Evolutionary conservation across 176 grass and related monocot genomes (phyloP), one percentile per base, ranked within the genome.

Genomic region (Oryza officinalis): DNA sequence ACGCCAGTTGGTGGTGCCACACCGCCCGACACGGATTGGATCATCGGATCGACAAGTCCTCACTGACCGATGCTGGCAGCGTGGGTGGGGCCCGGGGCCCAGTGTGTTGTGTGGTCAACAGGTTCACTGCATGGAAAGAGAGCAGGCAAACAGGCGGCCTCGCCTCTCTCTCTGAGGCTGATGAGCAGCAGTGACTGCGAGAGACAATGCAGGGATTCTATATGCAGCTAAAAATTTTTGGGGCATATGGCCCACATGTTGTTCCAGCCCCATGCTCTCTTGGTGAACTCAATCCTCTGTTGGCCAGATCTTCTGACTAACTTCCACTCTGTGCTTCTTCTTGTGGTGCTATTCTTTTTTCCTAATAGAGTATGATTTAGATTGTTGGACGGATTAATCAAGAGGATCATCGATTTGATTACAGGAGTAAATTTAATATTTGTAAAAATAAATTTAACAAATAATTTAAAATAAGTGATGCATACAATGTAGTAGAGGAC

Each of bases 1-100:
- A 0, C 4, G 64, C 82, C 77, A 81, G 73, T 61, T 20, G 83
- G 71, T 65, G 70, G 82, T 23, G 52, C 80, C 43, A 23, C 46
- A 68, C 54, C 78, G 68, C 17, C 84, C 69, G 88, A 87, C 84
- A 90, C 50, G 79, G 75, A 25, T 69, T 27, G 50, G 78, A 71
- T 82, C 84, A 80, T 74, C 76, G 77, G 72, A 89, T 86, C 80
- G 84, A 83, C 84, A 33, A 33, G 88, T 27, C 83, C 79, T 87
- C 86, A 41, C 49, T 38, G 49, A 28, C 65, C 79, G 63, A 75
- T 64, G 89, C 79, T 15, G 80, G 67, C 88, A 74, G 27, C 59
- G 69, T 52, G 69, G 47, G 61, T 11, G 73, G 61, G 73, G 71
- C 65, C 86, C 64, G 1, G 47, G 40, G 67, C 18, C 46, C 47